Evolutionary conservation across 164 flowering plant species (phyloP).

Genomic region (Vitis rupestris): DNA sequence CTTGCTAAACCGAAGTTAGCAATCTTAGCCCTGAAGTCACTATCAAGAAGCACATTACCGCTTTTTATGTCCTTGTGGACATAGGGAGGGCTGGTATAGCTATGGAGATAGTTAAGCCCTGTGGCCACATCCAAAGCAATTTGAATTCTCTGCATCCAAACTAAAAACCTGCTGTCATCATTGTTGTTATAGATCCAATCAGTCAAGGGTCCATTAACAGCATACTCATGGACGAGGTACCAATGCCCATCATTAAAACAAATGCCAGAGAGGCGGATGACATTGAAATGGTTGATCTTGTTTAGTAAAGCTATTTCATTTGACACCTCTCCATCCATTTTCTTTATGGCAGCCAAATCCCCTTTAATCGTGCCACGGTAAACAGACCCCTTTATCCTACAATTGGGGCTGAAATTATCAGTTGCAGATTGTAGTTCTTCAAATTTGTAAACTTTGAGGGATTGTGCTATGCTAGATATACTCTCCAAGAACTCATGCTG

Average conservation of each 20-base stretch:
- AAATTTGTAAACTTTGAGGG: conserved; percentile 53
- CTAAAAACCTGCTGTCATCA: conserved; percentile 27
- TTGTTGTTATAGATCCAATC: conserved; percentile 52
- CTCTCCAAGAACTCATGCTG: conserved; percentile 35
- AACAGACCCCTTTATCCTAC: conserved; percentile 56
- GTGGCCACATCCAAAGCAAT: conserved; percentile 67
- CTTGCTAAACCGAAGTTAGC: conserved; percentile 56
- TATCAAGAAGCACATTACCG: conserved; percentile 62
- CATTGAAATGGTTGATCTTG: conserved; percentile 66
- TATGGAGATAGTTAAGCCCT: conserved; percentile 80
- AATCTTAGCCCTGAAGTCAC: conserved; percentile 70
- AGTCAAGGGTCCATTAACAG: conserved; percentile 58
- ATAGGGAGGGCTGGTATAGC: conserved; percentile 57
- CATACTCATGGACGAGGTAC: conserved; percentile 77
- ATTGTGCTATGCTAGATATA: conserved; percentile 34
- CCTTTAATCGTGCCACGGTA: conserved; percentile 61
- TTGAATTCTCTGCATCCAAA: conserved; percentile 64
- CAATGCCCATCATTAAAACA: conserved; percentile 50
- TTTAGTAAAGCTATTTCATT: conserved; percentile 56
- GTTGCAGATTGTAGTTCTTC: conserved; percentile 65
- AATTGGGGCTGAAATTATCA: conserved; percentile 46
- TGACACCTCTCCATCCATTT: conserved; percentile 51
- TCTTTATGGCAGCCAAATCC: conserved; percentile 61
- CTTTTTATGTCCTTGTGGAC: conserved; percentile 74
- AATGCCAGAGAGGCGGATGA: conserved; percentile 54